phyloP scores from a whole-genome alignment of 441 rosid genomes.

The Corymbia calophylla region DNA sequence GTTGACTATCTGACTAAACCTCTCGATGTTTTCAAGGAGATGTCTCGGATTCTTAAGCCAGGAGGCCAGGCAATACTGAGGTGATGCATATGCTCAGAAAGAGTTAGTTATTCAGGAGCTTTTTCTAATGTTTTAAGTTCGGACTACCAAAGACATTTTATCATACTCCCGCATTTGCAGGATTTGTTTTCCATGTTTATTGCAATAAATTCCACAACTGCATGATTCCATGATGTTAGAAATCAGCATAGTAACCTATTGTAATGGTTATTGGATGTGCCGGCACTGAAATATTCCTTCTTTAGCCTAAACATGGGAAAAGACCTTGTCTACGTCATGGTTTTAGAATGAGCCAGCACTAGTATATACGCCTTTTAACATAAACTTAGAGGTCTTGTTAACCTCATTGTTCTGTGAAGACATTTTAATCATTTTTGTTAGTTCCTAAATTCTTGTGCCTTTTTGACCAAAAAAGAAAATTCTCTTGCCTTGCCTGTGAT shows the following conservation, averaged over 20 bases:
- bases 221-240: background rate
- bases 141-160: background rate
- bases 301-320: background rate
- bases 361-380: background rate
- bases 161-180: background rate
- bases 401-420: background rate
- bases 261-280: background rate
- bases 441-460: background rate
- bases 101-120: background rate
- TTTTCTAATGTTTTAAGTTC: background rate
- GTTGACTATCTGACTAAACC: constrained; percentile 88
- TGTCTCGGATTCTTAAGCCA: constrained; percentile 73
- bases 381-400: background rate
- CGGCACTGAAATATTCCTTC: background rate
- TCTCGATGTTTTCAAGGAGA: constrained; percentile 77
- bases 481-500: background rate
- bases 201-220: background rate
- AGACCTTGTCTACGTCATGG: background rate
- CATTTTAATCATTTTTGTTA: background rate
- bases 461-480: no score
- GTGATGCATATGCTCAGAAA: constrained; percentile 18
- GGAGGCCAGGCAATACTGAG: constrained; percentile 83
- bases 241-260: background rate
- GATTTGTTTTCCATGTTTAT: background rate
- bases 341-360: background rate